These are phyloP conservation scores for Pseudogymnoascus pannorum DNA, from an alignment of 2,329 filamentous ascomycete species.

Conservation along the genomic window DNA sequence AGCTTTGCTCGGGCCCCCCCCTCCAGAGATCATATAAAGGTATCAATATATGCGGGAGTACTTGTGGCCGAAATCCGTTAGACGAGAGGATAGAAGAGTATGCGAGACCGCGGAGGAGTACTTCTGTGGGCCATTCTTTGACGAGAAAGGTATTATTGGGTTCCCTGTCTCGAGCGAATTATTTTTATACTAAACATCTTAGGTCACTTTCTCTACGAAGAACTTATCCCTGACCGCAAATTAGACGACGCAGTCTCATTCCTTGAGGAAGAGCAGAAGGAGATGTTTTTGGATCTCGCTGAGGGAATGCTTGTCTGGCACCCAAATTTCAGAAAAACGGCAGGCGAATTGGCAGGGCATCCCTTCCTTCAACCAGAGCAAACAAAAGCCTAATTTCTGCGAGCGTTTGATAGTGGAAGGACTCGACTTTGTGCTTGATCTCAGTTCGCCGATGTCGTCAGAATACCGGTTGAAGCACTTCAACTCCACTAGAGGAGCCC, in stretches of 20 bases:
- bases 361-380: no score
- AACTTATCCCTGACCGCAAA: neutral
- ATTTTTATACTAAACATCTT: neutral
- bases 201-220: neutral
- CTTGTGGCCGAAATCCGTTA: constrained; percentile 26
- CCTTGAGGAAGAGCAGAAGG: neutral
- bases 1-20: constrained; percentile 33
- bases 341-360: no score
- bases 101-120: constrained; percentile 31
- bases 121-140: constrained; percentile 33
- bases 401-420: no score
- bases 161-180: neutral
- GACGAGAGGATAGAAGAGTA: constrained; percentile 24
- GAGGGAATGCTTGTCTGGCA: neutral
- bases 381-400: no score
- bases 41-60: constrained; percentile 23
- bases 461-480: no score
- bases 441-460: no score
- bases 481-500: no score
- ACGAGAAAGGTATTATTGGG: constrained; percentile 12
- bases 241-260: neutral
- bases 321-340: neutral
- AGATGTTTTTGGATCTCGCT: neutral
- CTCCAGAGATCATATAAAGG: constrained; percentile 29
- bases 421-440: no score